Base-by-base conservation (phyloP, 176 grass and related monocot genomes). In the Aegilops speltoides region DNA sequence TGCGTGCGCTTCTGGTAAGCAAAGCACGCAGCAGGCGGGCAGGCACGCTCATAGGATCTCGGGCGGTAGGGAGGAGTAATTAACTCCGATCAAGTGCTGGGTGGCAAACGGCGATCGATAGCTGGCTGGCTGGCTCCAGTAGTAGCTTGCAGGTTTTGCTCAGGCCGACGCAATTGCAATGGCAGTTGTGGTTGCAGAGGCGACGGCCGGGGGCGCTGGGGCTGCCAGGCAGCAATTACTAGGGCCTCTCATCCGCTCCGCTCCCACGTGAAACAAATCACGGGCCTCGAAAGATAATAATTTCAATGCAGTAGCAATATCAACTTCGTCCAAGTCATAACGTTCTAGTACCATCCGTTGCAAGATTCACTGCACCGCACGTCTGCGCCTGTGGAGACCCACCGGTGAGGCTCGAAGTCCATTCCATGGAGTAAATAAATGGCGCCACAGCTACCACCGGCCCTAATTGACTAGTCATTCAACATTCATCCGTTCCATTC, bases 231-330 rank as follows among this genome's bases (percentile, higher is more conserved):
- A n/a, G 12, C 82, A 48, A 0, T 75, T 64, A 59, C 23, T 31
- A 17, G 12, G 12, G 5, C 33, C 36, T 10, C 41, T 43, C 41
- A 43, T 34, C 46, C 46, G 46, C 48, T 34, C 46, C 46, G 3
- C 48, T 52, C 77, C 57, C 81, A 85, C 77, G 77, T 85, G 87
- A 89, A 17, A 26, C 31, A 69, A 19, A 72, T 68, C 87, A 85
- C 76, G 59, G 43, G 19, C 67, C 36, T 23, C 82, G 12, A 57
- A 23, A 29, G 57, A 28, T 52, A 26, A 79, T 63, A 9, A 68
- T 68, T 68, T 69, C 22, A 84, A 36, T 56, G 24, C 34, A 62
- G 9, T 11, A 80, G 3, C 6, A 38, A 41, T 10, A 41, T 41
- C 3, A 28, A 57, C 54, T 7, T 57, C 54, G 0, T 20, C 33